Base-by-base conservation (phyloP, 176 grass and related monocot genomes). In the Aegilops umbellulata region DNA sequence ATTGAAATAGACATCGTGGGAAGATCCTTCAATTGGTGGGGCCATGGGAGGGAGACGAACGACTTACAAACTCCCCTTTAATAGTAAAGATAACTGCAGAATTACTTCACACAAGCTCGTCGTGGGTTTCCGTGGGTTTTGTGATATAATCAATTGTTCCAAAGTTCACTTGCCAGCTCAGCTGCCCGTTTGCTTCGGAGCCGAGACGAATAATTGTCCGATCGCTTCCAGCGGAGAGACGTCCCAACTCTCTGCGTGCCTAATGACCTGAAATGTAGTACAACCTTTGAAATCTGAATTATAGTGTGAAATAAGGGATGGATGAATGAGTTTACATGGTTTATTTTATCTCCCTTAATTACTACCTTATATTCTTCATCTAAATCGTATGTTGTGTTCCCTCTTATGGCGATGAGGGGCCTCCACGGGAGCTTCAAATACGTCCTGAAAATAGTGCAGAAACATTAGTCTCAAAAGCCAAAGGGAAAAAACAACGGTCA, bases 351-450 rank as follows among this genome's bases (percentile, higher is more conserved):
- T 1, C 3, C 0, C 0, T 16, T 86, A 86, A 87, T 20, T 47
- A 47, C 44, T 47, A 47, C 93, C 86, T 86, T 91, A 70, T 89
- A 94, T 75, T 92, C 82, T 76, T 90, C 53, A 16, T 93, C 82
- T 20, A 98, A 85, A 81, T 98, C 88, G 69, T 98, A 95, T 0
- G 88, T 98, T 9, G 93, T 98, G 80, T 84, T 86, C 82, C 96
- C 96, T 86, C 66, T 91, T 15, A 98, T 94, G n/a, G 39, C 67
- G 36, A 95, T 90, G 49, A 95, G 88, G 58, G 96, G 96, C 27
- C 86, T 94, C 96, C 96, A 98, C 75, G 96, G 96, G 82, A 98
- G 88, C 85, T 88, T 95, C 60, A 94, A 74, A 17, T 95, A 88
- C 60, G 96, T 94, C 60, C 96, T 98, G 77, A 44, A 77, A 38